Percentiles rank a stretch among this genome's conserved stretches.
Evolutionary conservation across 1,139 yeast genomes (phyloP).

Genomic region (Blastobotrys serpentis): DNA sequence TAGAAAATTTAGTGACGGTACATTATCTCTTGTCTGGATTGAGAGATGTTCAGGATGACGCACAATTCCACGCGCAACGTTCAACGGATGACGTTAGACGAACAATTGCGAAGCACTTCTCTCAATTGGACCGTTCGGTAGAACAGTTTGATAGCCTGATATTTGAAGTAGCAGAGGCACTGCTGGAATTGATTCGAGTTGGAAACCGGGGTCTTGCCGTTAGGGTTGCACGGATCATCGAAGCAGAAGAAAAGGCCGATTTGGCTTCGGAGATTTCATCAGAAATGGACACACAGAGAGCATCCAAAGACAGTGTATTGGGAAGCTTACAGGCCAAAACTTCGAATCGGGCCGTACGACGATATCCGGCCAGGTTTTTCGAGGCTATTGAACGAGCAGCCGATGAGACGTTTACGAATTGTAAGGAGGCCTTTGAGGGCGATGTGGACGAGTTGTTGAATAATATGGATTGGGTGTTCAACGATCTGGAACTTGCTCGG

Average conservation of each 20-base stretch:
- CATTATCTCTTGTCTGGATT: conserved; percentile 71
- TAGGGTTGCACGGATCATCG: conserved; percentile 72
- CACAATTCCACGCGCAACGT: conserved; percentile 51
- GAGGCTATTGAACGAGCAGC: conserved; percentile 61
- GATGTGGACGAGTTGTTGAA: conserved; percentile 57
- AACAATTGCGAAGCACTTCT: conserved; percentile 60
- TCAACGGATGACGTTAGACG: conserved; percentile 70
- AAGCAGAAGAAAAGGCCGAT: conserved; percentile 78
- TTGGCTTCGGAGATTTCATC: conserved; percentile 54
- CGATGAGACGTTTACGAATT: conserved; percentile 63
- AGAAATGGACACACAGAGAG: conserved; percentile 35
- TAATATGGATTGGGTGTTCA: conserved; percentile 79
- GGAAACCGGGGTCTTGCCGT: conserved; percentile 68
- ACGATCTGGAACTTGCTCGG: conserved; percentile 67
- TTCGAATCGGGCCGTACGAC: conserved; percentile 46
- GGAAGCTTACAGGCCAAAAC: conserved; percentile 21
- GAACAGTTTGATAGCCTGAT: conserved; percentile 65
- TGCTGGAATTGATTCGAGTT: conserved; percentile 68
- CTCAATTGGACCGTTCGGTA: conserved; percentile 50
- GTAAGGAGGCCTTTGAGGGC: conserved; percentile 53
- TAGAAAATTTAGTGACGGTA: conserved; percentile 60
- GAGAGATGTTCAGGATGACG: conserved; percentile 76
- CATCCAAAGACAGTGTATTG: conserved; percentile 13
- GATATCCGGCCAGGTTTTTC: conserved; percentile 65
- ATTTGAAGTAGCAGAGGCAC: conserved; percentile 55